Percentiles rank a stretch among this genome's conserved stretches.
phyloP scores from a whole-genome alignment of 768 basidiomycete species.

The Pleurotus ostreatus region DNA sequence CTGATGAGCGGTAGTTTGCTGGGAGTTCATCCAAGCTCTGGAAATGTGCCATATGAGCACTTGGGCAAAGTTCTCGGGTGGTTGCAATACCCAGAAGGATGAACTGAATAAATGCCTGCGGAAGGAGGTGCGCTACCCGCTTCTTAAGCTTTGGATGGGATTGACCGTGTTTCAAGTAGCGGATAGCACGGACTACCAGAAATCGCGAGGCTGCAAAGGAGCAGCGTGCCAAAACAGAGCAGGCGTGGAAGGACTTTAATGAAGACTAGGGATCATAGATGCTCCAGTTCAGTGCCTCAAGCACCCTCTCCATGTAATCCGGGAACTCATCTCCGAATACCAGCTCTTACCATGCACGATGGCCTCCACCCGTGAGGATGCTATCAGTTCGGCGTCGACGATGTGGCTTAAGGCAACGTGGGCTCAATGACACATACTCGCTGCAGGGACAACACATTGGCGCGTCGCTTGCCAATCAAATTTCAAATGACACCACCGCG shows the following conservation, averaged over 20 bases:
- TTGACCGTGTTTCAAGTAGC: slow-evolving; percentile 31
- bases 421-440: slow-evolving; percentile 52
- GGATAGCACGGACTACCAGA: slow-evolving; percentile 49
- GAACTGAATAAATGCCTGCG: slow-evolving; percentile 68
- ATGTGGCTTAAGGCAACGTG: slow-evolving; percentile 8
- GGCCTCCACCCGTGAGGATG: slow-evolving; percentile 60
- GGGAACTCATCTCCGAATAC: not conserved
- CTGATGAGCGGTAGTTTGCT: slow-evolving; percentile 46
- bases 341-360: slow-evolving; percentile 52
- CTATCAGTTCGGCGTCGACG: slow-evolving; percentile 22
- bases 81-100: slow-evolving; percentile 66
- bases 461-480: slow-evolving; percentile 74
- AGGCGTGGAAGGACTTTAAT: slow-evolving; percentile 60
- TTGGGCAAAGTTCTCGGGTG: slow-evolving; percentile 65
- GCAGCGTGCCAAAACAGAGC: slow-evolving; percentile 50
- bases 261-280: slow-evolving; percentile 15
- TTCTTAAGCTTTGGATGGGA: slow-evolving; percentile 2
- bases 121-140: slow-evolving; percentile 48
- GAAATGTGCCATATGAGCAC: slow-evolving; percentile 61
- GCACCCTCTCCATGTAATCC: not conserved
- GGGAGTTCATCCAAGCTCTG: slow-evolving; percentile 74
- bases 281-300: not conserved
- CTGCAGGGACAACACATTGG: slow-evolving; percentile 78
- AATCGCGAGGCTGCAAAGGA: slow-evolving; percentile 63
- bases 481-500: slow-evolving; percentile 67